Base-by-base conservation (phyloP, 768 basidiomycete genomes). In the Boletus insuetus region DNA sequence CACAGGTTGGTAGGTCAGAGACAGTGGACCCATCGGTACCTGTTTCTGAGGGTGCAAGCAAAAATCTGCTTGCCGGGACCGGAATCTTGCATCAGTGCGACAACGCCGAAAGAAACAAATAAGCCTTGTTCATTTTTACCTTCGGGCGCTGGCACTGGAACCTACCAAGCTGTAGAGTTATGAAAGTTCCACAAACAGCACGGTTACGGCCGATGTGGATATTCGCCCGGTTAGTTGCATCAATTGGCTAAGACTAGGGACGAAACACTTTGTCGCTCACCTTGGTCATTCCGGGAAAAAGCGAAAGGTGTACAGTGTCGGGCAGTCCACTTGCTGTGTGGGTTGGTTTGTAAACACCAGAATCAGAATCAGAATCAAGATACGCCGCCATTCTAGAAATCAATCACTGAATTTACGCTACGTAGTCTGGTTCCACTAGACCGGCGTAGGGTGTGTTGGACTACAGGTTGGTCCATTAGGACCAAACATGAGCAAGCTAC, bases 1-100 rank as follows among this genome's bases (percentile, higher is more conserved):
- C 53, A 69, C 67, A 64, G 67, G 62, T 69, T 69, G 64, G 62
- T 50, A 29, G 19, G 40, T 38, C 55, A 17, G 52, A 46, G 29
- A 24, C 16, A 26, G 26, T 32, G 45, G 39, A 50, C 45, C 52
- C 51, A 55, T 59, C 43, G 42, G 13, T n/a, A 39, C n/a, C 38
- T 34, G 46, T 37, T 37, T 55, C 41, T 50, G 46, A 55, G 39
- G 29, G 22, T 44, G 24, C 11, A 38, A 4, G 22, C 32, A 11
- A 22, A 13, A 16, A 16, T 26, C 39, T 35, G 29, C 32, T 45
- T 26, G 12, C 40, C 39, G 32, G 26, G 20, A 22, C 22, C 34
- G 41, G 26, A 37, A 31, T 40, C 12, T 54, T 17, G 29, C 31
- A 29, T 45, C 16, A 34, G 31, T 38, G 40, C 19, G 22, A 19